Conservation (phyloP, 1,284 basidiomycete genomes). For the Leccinum solheimii region DNA sequence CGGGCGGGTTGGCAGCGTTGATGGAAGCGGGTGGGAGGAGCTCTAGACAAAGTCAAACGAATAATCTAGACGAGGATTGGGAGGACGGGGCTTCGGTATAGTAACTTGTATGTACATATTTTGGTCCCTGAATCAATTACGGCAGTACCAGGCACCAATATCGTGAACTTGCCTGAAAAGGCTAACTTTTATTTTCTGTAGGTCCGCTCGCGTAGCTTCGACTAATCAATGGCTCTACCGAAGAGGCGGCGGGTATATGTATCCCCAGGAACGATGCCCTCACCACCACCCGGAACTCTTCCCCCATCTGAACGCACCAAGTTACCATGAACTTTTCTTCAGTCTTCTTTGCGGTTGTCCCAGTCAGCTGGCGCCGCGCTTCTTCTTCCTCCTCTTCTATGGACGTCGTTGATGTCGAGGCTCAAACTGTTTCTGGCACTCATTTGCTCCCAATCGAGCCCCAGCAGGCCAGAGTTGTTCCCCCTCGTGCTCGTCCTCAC, state of each 20-base stretch:
- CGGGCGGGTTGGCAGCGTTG: slow-evolving; percentile 21
- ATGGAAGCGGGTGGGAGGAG: slow-evolving; percentile 29
- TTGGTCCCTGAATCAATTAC: neutral
- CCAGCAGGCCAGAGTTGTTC: slow-evolving; percentile 4
- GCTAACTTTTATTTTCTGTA: neutral
- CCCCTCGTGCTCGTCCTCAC: neutral
- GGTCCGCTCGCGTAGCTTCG: no score
- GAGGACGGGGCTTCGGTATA: slow-evolving; percentile 26
- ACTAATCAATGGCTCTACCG: neutral
- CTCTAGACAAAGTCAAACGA: slow-evolving; percentile 12
- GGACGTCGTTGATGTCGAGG: slow-evolving; percentile 10
- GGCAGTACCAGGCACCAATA: neutral
- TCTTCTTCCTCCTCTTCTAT: slow-evolving; percentile 5
- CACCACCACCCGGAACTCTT: neutral
- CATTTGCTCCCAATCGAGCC: slow-evolving; percentile 6
- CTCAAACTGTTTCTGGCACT: slow-evolving; percentile 16
- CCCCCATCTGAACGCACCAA: neutral
- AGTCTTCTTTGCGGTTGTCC: neutral
- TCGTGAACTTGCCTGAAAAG: neutral
- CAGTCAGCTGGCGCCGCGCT: slow-evolving; percentile 18
- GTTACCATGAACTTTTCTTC: neutral
- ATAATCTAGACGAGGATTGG: slow-evolving; percentile 31
- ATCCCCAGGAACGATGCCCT: neutral
- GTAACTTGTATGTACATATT: neutral
- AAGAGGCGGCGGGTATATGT: neutral